Conservation (phyloP, 1,284 basidiomycete genomes). For the Gyrodon tennesseensis region DNA sequence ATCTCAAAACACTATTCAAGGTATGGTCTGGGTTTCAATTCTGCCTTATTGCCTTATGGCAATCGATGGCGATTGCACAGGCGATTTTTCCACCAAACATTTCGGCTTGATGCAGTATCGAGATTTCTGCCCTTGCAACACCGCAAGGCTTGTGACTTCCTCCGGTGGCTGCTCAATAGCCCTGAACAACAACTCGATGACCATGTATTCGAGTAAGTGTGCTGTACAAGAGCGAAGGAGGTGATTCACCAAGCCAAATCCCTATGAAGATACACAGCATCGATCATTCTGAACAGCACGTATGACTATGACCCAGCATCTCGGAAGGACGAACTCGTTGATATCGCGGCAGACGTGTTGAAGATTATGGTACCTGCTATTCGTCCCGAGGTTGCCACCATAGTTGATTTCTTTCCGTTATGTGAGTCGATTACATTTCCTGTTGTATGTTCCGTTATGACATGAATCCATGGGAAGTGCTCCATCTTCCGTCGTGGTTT, state of each 20-base stretch:
- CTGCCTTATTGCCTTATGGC: conserved; percentile 17
- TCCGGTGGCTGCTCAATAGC: conserved; percentile 18
- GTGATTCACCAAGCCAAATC: background rate
- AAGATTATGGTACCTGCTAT: no score
- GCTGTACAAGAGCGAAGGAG: no score
- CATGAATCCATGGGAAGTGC: conserved; percentile 2
- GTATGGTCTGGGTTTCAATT: conserved; percentile 17
- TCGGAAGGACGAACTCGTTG: conserved; percentile 13
- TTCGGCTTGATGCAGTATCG: conserved; percentile 1
- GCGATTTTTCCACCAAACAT: no score
- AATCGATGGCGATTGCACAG: conserved; percentile 26
- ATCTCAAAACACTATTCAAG: background rate
- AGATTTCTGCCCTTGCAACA: conserved; percentile 25
- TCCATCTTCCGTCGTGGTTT: conserved; percentile 31
- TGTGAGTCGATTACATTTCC: no score
- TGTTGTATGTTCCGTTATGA: background rate
- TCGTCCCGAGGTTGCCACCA: no score
- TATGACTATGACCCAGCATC: no score
- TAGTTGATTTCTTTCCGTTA: no score
- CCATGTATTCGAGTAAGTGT: conserved; percentile 21
- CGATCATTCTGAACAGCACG: no score
- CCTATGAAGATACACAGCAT: conserved; percentile 19
- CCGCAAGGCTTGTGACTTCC: conserved; percentile 24
- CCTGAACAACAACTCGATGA: no score
- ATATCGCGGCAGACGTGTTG: no score